Base-by-base conservation (phyloP, 2,329 filamentous ascomycete species). In the Ceratocystis lukuohia region DNA sequence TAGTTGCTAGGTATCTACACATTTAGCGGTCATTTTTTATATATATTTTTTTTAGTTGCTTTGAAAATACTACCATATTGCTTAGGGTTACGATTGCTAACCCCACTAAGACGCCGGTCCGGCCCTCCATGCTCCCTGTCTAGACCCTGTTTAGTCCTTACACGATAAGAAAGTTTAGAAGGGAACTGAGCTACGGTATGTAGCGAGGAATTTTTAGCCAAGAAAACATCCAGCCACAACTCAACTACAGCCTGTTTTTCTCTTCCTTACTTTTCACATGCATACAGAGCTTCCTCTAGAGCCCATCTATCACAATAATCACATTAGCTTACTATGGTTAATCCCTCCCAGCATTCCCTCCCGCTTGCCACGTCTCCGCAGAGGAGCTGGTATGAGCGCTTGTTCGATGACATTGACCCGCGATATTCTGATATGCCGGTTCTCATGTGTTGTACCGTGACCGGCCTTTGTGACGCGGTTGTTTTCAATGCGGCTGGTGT, bases 391-490 rank as follows among this genome's bases (percentile, higher is more conserved):
- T 28, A 33, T 15, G n/a, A 61, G 20, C 64, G 64, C 30, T 56
- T 66, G 46, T 10, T 37, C 17, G 64, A 68, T 45, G 64, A 68
- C 30, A 61, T 69, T 30, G 30, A 62, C 45, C 20, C 53, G 37
- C 62, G 41, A 41, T 59, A 48, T 22, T 66, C 76, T 20, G 75
- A 76, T 66, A 61, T 76, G 12, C 75, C 75, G 20, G 66, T 81
- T 71, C 70, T 80, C 70, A 69, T 72, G 66, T 76, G 75, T 73
- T 73, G 74, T 69, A 71, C 74, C 33, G 70, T 77, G 10, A 76
- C 75, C 1, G 76, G 76, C 0, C 70, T 78, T 50, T 76, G 75
- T 69, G 76, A 78, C 70, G 74, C 74, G 68, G 74, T 75, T 22
- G 73, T 75, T 22, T 77, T 77, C 71, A 77, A 76, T 67, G 76